Evolutionary conservation across 2,329 filamentous ascomycete genomes (phyloP).

Genomic region (Trematosphaeria pertusa): DNA sequence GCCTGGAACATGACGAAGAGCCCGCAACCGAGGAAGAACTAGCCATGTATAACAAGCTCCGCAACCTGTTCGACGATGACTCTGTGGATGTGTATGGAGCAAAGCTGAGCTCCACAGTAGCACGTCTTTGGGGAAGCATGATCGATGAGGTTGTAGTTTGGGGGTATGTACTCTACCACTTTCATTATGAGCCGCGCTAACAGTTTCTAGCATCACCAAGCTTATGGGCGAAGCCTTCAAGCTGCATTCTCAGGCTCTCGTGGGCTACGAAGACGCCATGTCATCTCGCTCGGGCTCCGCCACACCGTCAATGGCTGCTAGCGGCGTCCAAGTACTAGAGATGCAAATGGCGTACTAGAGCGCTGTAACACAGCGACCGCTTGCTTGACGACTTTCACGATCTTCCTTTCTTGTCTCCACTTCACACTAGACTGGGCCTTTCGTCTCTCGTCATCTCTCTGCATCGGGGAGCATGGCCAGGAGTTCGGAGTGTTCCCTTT

Average conservation of each 20-base stretch:
- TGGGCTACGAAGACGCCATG: constrained; percentile 88
- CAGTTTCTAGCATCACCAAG: constrained; percentile 75
- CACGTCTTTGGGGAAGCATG: constrained; percentile 96
- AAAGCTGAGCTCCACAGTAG: constrained; percentile 93
- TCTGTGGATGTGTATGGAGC: constrained; percentile 80
- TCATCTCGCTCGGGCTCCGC: constrained; percentile 54
- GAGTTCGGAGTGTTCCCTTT: constrained; percentile 33
- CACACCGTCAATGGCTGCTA: constrained; percentile 50
- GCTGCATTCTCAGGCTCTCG: constrained; percentile 90
- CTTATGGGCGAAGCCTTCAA: constrained; percentile 99
- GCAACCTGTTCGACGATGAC: constrained; percentile 89
- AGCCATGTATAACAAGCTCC: constrained; percentile 91
- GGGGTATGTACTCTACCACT: constrained; percentile 75
- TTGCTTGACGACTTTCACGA: constrained; percentile 24
- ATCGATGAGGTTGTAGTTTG: constrained; percentile 98
- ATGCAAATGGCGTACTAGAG: constrained; percentile 54
- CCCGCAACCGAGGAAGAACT: constrained; percentile 83
- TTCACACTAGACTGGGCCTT: constrained; percentile 42
- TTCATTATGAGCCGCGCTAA: constrained; percentile 51
- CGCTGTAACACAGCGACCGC: constrained; percentile 3
- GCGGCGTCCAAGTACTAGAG: constrained; percentile 50
- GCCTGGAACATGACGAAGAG: constrained; percentile 98
- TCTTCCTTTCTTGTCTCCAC: constrained; percentile 24
- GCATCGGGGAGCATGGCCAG: constrained; percentile 42
- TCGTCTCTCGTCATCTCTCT: constrained; percentile 35